These are phyloP conservation scores for Scedosporium dehoogii DNA, from an alignment of 2,329 filamentous ascomycete genomes.

Conservation along the genomic window DNA sequence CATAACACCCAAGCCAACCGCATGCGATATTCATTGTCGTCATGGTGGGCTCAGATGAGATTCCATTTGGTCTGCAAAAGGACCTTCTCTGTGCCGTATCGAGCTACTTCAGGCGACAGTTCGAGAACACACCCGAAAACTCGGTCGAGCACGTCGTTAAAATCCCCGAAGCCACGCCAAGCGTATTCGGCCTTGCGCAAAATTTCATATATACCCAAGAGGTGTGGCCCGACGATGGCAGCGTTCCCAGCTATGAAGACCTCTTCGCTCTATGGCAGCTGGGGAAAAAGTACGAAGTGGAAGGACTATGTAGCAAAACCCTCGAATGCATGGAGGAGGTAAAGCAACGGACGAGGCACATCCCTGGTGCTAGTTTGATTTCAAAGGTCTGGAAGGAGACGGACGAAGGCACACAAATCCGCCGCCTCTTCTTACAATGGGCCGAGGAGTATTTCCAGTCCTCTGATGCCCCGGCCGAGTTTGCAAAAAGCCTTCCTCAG, in stretches of 20 bases:
- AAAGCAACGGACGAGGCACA: conserved; percentile 39
- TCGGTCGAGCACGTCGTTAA: conserved; percentile 39
- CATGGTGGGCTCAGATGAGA: conserved; percentile 40
- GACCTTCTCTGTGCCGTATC: conserved; percentile 47
- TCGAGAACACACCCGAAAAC: conserved; percentile 25
- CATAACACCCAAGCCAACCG: conserved; percentile 30
- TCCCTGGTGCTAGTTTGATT: conserved; percentile 48
- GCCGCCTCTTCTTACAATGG: conserved; percentile 49
- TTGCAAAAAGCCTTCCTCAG: conserved; percentile 50
- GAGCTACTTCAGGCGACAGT: conserved; percentile 34
- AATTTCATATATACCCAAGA: conserved; percentile 42
- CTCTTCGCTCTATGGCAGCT: conserved; percentile 49
- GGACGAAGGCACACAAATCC: conserved; percentile 48
- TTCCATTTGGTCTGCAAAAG: conserved; percentile 48
- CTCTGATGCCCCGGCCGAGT: conserved; percentile 44
- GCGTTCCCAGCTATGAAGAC: conserved; percentile 41
- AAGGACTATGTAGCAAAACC: conserved; percentile 44
- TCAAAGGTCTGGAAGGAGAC: conserved; percentile 54
- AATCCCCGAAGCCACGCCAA: conserved; percentile 34
- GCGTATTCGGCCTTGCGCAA: conserved; percentile 46
- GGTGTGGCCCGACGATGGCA: conserved; percentile 30
- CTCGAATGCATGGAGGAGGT: conserved; percentile 49
- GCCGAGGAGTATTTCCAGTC: conserved; percentile 53
- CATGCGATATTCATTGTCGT: conserved; percentile 47
- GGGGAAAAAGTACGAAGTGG: conserved; percentile 39